A percentile compares a stretch with the other conserved stretches of the same genome.
These are phyloP conservation scores for Acacia confusa DNA, from an alignment of 306 rosid genomes.

Conservation along the genomic window DNA sequence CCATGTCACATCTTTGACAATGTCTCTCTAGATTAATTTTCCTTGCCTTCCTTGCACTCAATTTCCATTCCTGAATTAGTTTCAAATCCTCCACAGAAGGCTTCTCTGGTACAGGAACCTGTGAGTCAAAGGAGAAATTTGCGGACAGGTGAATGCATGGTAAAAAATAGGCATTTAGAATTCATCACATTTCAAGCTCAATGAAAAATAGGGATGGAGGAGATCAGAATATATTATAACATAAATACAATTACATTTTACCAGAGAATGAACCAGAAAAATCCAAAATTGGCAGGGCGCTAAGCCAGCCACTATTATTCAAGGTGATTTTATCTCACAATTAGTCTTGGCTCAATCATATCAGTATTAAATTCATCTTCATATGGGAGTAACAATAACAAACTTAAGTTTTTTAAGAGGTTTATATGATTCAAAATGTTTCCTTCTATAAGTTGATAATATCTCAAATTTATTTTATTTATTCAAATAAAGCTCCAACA, in stretches of 20 bases:
- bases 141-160: slow-evolving; percentile 8
- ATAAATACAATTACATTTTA: background rate
- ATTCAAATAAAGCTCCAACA: background rate
- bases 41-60: slow-evolving; percentile 69
- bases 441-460: background rate
- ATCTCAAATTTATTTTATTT: slow-evolving; percentile 2
- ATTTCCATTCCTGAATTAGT: slow-evolving; percentile 83
- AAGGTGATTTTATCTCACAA: background rate
- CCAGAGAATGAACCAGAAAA: slow-evolving; percentile 1
- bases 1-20: slow-evolving; percentile 80
- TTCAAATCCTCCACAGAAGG: slow-evolving; percentile 54
- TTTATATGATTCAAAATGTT: slow-evolving; percentile 9
- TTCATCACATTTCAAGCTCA: background rate
- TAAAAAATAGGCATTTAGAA: background rate
- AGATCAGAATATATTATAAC: background rate
- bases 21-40: slow-evolving; percentile 82
- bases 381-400: background rate
- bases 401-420: background rate
- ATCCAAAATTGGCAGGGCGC: background rate
- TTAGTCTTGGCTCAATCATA: background rate
- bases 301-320: slow-evolving; percentile 2
- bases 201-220: background rate
- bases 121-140: slow-evolving; percentile 31
- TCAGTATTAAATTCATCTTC: background rate
- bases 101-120: slow-evolving; percentile 85